Base-by-base conservation (phyloP, 139 green algal species). In the Tetratostichococcus sp. region DNA sequence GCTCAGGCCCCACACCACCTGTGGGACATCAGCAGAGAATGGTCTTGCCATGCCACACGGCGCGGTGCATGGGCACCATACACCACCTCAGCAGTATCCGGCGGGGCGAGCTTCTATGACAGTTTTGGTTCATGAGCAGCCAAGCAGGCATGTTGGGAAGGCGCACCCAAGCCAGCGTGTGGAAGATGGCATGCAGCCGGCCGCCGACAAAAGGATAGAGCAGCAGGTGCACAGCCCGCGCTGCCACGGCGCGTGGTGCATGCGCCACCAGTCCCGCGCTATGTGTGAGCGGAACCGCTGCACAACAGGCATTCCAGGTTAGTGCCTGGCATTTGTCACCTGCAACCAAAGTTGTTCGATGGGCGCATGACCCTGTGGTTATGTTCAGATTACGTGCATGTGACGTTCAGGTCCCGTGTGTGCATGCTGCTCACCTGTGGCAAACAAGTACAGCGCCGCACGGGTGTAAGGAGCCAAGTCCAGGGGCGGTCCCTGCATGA, bases 161-260 rank as follows among this genome's bases (percentile, higher is more conserved):
- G 23, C 72, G 77, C 19, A 84, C 83, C 77, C 76, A 82, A 25
- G 78, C 68, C 3, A 89, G 67, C 1, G 73, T 26, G 58, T 89
- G 83, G 39, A 89, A 87, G 32, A 89, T 85, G 28, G 85, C 67
- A 31, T 85, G 84, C 25, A 83, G 70, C 2, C 50, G 62, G 11
- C 85, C 85, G 16, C 83, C 83, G 11, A 75, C 73, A 1, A 82
- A 43, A 22, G 80, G 80, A 50, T 79, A 85, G 19, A 78, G 42
- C 1, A 84, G 39, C 39, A 81, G 25, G 32, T 80, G 71, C 32
- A 39, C 39, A 34, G 67, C 59, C n/a, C 65, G 75, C 16, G 68
- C 70, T 21, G 58, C 65, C 1, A 67, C 30, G 21, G 69, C 28
- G 11, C 35, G 30, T n/a, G 79, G 79, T 1, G 23, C 65, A 30